These are phyloP conservation scores for Adansonia rubrostipa DNA, from an alignment of 441 rosid species.

Conservation along the genomic window DNA sequence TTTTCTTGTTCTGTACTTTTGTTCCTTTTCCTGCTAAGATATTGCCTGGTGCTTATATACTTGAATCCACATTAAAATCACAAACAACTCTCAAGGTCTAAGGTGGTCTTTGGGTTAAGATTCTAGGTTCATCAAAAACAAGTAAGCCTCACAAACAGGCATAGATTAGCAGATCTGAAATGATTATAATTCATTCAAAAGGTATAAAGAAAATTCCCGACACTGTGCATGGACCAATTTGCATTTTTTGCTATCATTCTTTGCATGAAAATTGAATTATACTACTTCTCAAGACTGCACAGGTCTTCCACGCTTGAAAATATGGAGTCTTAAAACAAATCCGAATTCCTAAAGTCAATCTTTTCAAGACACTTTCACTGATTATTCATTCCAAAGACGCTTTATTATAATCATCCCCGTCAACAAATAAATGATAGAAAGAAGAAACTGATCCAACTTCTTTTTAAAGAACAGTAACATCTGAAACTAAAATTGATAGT, in stretches of 20 bases:
- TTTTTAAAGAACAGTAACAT: background rate
- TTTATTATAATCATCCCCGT: background rate
- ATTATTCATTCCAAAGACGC: background rate
- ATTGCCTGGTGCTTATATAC: background rate
- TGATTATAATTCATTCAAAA: slow-evolving; percentile 1
- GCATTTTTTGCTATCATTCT: background rate
- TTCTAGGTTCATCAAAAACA: background rate
- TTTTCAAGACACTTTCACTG: background rate
- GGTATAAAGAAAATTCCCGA: background rate
- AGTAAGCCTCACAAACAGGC: background rate
- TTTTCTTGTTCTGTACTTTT: background rate
- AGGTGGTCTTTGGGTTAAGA: background rate
- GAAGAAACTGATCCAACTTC: background rate
- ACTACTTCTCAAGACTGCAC: background rate
- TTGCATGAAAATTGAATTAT: background rate
- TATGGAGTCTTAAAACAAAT: background rate
- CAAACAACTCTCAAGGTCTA: background rate
- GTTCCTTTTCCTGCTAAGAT: background rate
- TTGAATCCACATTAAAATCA: background rate
- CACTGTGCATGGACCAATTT: background rate
- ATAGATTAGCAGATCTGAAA: slow-evolving; percentile 1
- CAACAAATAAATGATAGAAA: background rate
- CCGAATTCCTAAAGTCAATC: background rate
- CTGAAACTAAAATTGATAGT: background rate
- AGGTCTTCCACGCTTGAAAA: background rate